These are phyloP conservation scores for Neobulgaria alba DNA, from an alignment of 2,329 filamentous ascomycete species.

Conservation along the genomic window DNA sequence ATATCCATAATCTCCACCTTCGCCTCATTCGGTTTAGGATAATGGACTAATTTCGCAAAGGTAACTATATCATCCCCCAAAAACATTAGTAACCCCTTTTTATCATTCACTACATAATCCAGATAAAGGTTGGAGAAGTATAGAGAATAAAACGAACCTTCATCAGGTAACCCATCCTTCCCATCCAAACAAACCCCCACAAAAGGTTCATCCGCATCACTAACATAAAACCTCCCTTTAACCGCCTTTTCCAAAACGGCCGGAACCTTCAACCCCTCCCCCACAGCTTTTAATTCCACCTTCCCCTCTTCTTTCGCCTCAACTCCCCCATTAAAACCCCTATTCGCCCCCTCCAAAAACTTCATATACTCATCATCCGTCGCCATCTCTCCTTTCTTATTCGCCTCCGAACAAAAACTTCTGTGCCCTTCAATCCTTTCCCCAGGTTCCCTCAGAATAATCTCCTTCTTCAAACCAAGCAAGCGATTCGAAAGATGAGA, in stretches of 20 bases:
- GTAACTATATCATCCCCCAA: slow-evolving; percentile 45
- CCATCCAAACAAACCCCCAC: slow-evolving; percentile 63
- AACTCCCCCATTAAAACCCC: slow-evolving; percentile 58
- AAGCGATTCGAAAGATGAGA: too few relatives aligned
- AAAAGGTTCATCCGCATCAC: slow-evolving; percentile 82
- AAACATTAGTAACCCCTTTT: background rate
- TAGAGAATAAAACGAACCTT: slow-evolving; percentile 41
- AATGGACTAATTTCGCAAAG: slow-evolving; percentile 59
- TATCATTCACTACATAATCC: slow-evolving; percentile 1
- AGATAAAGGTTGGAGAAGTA: background rate
- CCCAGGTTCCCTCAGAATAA: too few relatives aligned
- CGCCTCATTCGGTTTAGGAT: slow-evolving; percentile 43
- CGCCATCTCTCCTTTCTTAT: slow-evolving; percentile 42
- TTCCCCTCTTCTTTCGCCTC: slow-evolving; percentile 27
- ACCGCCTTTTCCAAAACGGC: slow-evolving; percentile 42
- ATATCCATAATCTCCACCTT: slow-evolving; percentile 58
- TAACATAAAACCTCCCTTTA: slow-evolving; percentile 59
- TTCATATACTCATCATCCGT: slow-evolving; percentile 76
- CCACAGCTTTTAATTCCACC: slow-evolving; percentile 42
- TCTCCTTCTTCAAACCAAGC: too few relatives aligned
- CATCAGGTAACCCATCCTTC: slow-evolving; percentile 46
- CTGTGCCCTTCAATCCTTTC: too few relatives aligned
- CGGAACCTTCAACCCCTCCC: slow-evolving; percentile 52
- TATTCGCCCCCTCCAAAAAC: slow-evolving; percentile 82
- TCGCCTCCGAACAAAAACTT: too few relatives aligned